Evolutionary conservation across 768 basidiomycete species (phyloP), one percentile per base, ranked within the genome.

Genomic region (Trametes villosa): DNA sequence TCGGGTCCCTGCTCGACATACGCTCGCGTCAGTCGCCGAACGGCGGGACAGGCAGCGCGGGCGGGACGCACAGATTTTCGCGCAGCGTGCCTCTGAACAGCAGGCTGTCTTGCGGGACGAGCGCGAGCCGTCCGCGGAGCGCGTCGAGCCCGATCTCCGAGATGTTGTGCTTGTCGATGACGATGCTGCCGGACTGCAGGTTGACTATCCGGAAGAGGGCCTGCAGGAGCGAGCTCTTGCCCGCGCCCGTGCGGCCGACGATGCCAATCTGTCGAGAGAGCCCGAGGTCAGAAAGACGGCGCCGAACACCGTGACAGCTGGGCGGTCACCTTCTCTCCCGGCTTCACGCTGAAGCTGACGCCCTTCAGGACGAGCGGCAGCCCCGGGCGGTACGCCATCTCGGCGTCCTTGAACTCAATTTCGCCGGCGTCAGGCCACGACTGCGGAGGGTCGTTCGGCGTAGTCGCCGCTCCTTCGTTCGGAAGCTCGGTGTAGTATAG

Each of bases 341-440:
- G 83, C 2, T 77, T 74, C 27, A 97, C 78, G 30, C 75, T 74
- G 80, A 97, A 83, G 20, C 79, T 84, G 51, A 98, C 75, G 8
- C 88, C 89, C 74, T 91, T 92, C 27, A 98, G 78, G 9, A 97
- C 94, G 4, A 86, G 77, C 2, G 95, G 92, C n/a, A 98, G 81
- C 44, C 89, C 95, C 0, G 91, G 89, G 26, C 96, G 84, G 72
- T 97, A 98, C 50, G 80, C 83, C 76, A 98, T 79, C 34, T 87
- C 82, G 20, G 95, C 84, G 49, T 92, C 76, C 59, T 86, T 83
- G 68, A 98, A 83, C 65, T 87, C 83, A 57, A 97, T 81, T 33
- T 77, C 76, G 9, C 96, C 96, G 8, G 83, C 66, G 1, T 79
- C 72, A 1, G 96, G 96, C 96, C 96, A 97, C 2, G 81, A 75